phyloP scores from a whole-genome alignment of 805 yeast species.

The Alloascoidea hylecoeti region DNA sequence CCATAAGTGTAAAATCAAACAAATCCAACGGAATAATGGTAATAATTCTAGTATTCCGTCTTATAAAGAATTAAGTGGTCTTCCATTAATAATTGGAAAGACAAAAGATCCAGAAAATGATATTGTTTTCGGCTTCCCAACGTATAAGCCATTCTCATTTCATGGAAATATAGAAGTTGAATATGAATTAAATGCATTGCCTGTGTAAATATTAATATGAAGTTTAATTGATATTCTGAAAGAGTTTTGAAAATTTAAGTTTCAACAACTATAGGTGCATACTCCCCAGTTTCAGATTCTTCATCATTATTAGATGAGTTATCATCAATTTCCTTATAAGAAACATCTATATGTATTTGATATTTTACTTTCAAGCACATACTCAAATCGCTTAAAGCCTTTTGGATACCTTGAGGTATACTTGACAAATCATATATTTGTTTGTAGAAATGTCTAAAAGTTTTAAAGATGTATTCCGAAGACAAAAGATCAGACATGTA shows the following conservation, averaged over 20 bases:
- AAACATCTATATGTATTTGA: slow-evolving; percentile 4
- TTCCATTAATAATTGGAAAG: slow-evolving; percentile 6
- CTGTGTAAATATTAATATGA: slow-evolving; percentile 3
- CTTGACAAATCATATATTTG: slow-evolving; percentile 3
- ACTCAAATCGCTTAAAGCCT: slow-evolving; percentile 13
- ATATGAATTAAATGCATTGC: slow-evolving; percentile 6
- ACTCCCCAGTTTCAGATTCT: slow-evolving; percentile 10
- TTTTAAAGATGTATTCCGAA: slow-evolving; percentile 10
- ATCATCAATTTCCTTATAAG: not conserved
- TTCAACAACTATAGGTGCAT: slow-evolving; percentile 11
- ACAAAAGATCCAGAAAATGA: slow-evolving; percentile 1
- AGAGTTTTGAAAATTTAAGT: slow-evolving; percentile 3
- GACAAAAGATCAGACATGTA: slow-evolving; percentile 23
- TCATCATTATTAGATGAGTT: slow-evolving; percentile 7
- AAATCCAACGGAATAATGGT: not conserved
- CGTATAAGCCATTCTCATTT: slow-evolving; percentile 3
- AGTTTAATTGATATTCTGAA: slow-evolving; percentile 2
- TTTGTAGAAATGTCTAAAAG: slow-evolving; percentile 7
- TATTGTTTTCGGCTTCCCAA: slow-evolving; percentile 8
- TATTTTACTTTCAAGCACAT: slow-evolving; percentile 9
- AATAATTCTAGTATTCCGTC: not conserved
- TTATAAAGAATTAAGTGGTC: slow-evolving; percentile 5
- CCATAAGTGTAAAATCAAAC: not conserved
- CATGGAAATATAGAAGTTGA: slow-evolving; percentile 6
- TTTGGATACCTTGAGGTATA: slow-evolving; percentile 6